Evolutionary conservation across 1,139 yeast genomes (phyloP).

Genomic region (Suhomyces atakaporum): DNA sequence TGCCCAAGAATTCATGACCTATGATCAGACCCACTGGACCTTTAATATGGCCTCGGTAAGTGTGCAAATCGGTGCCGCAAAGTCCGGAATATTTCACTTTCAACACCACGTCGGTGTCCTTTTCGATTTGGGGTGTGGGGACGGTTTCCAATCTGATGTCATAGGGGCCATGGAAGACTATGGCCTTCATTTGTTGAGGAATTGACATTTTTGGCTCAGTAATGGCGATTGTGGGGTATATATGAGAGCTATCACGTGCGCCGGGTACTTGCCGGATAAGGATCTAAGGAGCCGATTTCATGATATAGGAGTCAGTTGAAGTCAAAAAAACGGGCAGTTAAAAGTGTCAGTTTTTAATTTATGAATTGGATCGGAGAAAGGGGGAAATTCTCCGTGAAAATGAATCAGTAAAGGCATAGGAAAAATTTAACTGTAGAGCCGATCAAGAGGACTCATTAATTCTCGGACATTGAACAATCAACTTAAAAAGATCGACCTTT

Average conservation of each 20-base stretch:
- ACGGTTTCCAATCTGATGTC: slow-evolving; percentile 45
- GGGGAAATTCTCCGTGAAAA: no score
- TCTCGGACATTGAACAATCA: background rate
- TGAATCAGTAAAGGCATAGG: no score
- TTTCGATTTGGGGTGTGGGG: slow-evolving; percentile 44
- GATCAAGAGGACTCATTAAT: no score
- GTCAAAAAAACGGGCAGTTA: no score
- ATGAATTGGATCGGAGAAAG: no score
- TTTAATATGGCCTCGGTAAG: slow-evolving; percentile 57
- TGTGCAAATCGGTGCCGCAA: slow-evolving; percentile 65
- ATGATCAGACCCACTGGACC: slow-evolving; percentile 44
- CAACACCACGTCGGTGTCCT: slow-evolving; percentile 51
- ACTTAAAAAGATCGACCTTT: no score
- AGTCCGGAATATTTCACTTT: slow-evolving; percentile 56
- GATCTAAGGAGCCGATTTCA: background rate
- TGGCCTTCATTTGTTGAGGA: slow-evolving; percentile 51
- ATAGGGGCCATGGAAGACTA: slow-evolving; percentile 54
- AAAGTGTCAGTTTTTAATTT: no score
- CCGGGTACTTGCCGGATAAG: no score
- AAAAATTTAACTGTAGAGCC: no score
- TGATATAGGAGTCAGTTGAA: no score
- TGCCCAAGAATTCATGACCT: slow-evolving; percentile 56
- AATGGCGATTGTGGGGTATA: slow-evolving; percentile 4
- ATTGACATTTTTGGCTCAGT: slow-evolving; percentile 3
- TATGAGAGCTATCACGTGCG: background rate